A percentile compares a stretch with the other conserved stretches of the same genome.
phyloP scores from a whole-genome alignment of 1,284 basidiomycete genomes.

The Microbotryum saponariae region DNA sequence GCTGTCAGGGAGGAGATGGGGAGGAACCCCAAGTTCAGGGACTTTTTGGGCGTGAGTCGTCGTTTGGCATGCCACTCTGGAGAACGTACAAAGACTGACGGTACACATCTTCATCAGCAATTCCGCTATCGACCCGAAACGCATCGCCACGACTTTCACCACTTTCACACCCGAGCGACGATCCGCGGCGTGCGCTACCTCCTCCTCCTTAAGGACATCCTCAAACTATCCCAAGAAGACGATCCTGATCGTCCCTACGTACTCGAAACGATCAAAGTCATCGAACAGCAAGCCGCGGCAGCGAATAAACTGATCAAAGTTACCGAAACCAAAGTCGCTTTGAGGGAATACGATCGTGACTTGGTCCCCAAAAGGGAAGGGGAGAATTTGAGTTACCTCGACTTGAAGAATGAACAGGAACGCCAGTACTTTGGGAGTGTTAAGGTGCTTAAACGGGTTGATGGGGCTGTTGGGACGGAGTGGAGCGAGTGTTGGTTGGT shows the following conservation, averaged over 20 bases:
- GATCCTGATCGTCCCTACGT: constrained; percentile 74
- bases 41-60: constrained; percentile 71
- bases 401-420: constrained; percentile 64
- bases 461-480: constrained; percentile 51
- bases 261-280: constrained; percentile 72
- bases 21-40: constrained; percentile 68
- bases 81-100: background rate
- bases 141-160: constrained; percentile 72
- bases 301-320: constrained; percentile 73
- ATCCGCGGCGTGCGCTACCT: constrained; percentile 82
- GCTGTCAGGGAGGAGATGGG: constrained; percentile 76
- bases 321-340: constrained; percentile 74
- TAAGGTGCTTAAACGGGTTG: constrained; percentile 71
- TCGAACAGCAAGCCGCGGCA: constrained; percentile 60
- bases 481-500: constrained; percentile 81
- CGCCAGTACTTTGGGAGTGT: constrained; percentile 74
- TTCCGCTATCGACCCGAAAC: constrained; percentile 65
- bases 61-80: too few relatives aligned
- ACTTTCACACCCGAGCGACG: constrained; percentile 80
- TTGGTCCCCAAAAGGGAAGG: constrained; percentile 58
- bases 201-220: constrained; percentile 68
- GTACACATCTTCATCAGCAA: constrained; percentile 46
- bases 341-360: constrained; percentile 74
- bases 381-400: constrained; percentile 48
- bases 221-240: constrained; percentile 57